Evolutionary conservation across 495 filamentous ascomycete species (phyloP).

Genomic region (Friedmanniomyces simplex): DNA sequence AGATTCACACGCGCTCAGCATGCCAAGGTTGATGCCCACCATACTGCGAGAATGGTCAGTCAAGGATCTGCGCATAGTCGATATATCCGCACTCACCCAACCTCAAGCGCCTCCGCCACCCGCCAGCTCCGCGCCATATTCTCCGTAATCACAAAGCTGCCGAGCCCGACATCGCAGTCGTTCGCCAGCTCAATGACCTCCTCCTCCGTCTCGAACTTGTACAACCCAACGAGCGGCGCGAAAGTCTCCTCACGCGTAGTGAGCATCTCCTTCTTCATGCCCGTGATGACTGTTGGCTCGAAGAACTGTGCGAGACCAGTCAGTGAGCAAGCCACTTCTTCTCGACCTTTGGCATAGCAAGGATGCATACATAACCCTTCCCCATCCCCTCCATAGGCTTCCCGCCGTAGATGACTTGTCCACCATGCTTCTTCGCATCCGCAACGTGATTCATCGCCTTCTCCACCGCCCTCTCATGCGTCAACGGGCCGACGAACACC

Average conservation of each 20-base stretch:
- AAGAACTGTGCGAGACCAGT: slow-evolving; percentile 45
- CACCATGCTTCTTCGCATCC: slow-evolving; percentile 68
- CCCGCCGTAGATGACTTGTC: slow-evolving; percentile 59
- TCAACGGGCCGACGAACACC: slow-evolving; percentile 71
- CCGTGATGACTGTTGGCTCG: slow-evolving; percentile 67
- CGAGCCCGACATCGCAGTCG: slow-evolving; percentile 26
- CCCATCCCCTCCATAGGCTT: slow-evolving; percentile 41
- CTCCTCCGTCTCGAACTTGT: slow-evolving; percentile 70
- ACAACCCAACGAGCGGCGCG: slow-evolving; percentile 75
- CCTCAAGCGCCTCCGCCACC: slow-evolving; percentile 15
- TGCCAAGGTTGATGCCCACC: slow-evolving; percentile 19
- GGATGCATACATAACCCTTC: slow-evolving; percentile 32
- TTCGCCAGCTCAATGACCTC: slow-evolving; percentile 59
- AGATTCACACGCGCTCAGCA: slow-evolving; percentile 16
- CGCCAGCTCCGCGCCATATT: slow-evolving; percentile 14
- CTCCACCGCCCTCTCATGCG: slow-evolving; percentile 59
- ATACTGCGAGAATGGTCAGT: slow-evolving; percentile 5
- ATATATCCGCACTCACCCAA: slow-evolving; percentile 1
- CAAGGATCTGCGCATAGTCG: background rate
- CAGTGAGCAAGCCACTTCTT: background rate
- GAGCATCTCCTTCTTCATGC: slow-evolving; percentile 72
- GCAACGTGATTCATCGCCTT: slow-evolving; percentile 72
- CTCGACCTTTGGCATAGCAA: background rate
- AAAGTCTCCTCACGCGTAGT: slow-evolving; percentile 78
- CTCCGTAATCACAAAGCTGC: slow-evolving; percentile 13